A percentile compares a stretch with the other conserved stretches of the same genome.
These are phyloP conservation scores for Neopestalotiopsis rosae DNA, from an alignment of 2,329 filamentous ascomycete genomes.

Conservation along the genomic window DNA sequence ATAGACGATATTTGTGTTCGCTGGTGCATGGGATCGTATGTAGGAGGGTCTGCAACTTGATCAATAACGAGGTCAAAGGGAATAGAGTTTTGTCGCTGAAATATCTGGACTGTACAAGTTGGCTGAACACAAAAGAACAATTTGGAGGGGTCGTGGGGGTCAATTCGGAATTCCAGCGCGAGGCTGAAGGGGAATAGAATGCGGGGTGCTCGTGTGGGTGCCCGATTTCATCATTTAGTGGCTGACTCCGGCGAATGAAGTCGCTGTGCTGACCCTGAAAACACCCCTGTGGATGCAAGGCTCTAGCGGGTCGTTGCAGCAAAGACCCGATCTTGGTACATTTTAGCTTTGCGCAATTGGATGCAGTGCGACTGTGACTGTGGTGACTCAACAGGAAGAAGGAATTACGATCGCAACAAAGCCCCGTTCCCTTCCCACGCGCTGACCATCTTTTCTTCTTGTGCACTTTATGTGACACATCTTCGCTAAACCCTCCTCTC, in stretches of 20 bases:
- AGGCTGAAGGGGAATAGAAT: conserved; percentile 19
- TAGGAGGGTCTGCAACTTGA: too few species aligned
- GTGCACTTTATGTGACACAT: conserved; percentile 17
- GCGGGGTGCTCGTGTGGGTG: conserved; percentile 22
- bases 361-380: conserved; percentile 15
- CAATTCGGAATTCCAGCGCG: conserved; percentile 18
- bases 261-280: not conserved
- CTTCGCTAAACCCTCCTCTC: conserved; percentile 20
- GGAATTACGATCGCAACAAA: conserved; percentile 4
- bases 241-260: not conserved
- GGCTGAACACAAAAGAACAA: not conserved
- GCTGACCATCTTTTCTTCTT: conserved; percentile 13
- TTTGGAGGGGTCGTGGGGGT: not conserved
- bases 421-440: conserved; percentile 17
- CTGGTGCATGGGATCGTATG: too few species aligned
- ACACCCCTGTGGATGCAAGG: not conserved
- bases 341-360: conserved; percentile 6
- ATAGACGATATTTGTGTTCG: too few species aligned
- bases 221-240: conserved; percentile 15
- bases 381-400: conserved; percentile 13
- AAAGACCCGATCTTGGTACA: not conserved
- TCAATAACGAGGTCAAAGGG: too few species aligned
- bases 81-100: too few species aligned
- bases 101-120: not conserved
- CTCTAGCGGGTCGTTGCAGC: conserved; percentile 7